Base-by-base conservation (phyloP, 805 yeast genomes). In the Kluyveromyces nonfermentans region DNA sequence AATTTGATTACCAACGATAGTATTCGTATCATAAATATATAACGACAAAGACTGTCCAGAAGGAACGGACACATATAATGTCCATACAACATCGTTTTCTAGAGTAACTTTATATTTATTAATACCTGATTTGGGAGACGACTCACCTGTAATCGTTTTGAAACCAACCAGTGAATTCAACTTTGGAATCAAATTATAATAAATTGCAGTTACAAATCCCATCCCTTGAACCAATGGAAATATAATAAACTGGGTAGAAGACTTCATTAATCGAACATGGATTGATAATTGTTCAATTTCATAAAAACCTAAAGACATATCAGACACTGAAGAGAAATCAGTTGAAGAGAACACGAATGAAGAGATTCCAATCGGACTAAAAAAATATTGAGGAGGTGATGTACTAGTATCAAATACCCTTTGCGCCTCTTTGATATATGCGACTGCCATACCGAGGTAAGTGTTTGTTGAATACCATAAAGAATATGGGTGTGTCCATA, bases 401-500 rank as follows among this genome's bases (percentile, higher is more conserved):
- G 69, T 57, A 31, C 59, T 62, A 7, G 82, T 83, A 1, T 88
- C 95, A 60, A 68, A 81, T 1, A 84, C 94, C 47, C 75, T 63
- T 50, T 83, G 86, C 5, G 67, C 52, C 2, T 71, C 70, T 3
- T 69, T 68, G 1, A 82, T 75, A 52, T 85, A 87, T 22, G 84
- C 73, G 39, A 82, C 67, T 1, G 85, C 88, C 42, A 85, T 57
- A 2, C 95, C 95, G 40, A 61, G 62, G 44, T 61, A 69, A 28
- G 63, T 65, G 43, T 72, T 77, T 43, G 68, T 75, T 7, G 80
- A 67, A 48, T 70, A 70, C 90, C 89, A 85, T 5, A 83, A 64
- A 25, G 85, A 76, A 55, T 84, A 85, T 1, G 95, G 95, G 52
- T 82, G 87, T 0, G 90, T 77, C 88, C 89, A 85, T 0, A 79